A percentile compares a stretch with the other conserved stretches of the same genome.
Evolutionary conservation across 73 alveolate genomes (phyloP).

Genomic region (Symbiodinium natans): DNA sequence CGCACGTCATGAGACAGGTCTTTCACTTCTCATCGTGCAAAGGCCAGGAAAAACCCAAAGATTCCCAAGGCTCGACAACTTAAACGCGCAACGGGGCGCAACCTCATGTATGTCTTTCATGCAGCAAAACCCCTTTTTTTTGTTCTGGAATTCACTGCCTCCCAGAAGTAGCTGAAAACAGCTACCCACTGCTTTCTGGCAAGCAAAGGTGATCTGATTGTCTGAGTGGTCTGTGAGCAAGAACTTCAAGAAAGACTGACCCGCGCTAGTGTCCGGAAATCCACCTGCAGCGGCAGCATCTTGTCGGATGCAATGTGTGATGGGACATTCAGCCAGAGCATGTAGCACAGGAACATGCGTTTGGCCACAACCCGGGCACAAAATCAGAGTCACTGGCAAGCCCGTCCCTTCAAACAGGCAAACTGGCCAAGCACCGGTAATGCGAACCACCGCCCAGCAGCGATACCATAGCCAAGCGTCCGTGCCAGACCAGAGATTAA

Average conservation of each 20-base stretch:
- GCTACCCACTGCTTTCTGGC: not conserved
- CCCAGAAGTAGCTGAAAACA: not conserved
- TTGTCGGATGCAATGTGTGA: not conserved
- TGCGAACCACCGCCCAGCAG: not conserved
- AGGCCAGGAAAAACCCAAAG: too few relatives aligned
- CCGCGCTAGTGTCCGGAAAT: not conserved
- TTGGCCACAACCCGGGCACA: not conserved
- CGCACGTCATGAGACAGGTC: too few relatives aligned
- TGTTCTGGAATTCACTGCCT: too few relatives aligned
- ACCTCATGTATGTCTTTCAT: too few relatives aligned
- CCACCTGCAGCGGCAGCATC: not conserved
- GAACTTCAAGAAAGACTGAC: not conserved
- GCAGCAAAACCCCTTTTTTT: too few relatives aligned
- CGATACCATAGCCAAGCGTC: not conserved
- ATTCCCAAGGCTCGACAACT: too few relatives aligned
- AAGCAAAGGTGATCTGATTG: not conserved
- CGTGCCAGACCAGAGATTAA: not conserved
- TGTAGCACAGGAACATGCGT: not conserved
- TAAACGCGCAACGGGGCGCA: too few relatives aligned
- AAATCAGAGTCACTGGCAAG: not conserved
- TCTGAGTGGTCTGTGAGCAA: not conserved
- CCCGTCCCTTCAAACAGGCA: not conserved
- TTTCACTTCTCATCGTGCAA: too few relatives aligned
- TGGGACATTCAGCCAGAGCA: not conserved
- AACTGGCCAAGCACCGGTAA: not conserved